Percentiles rank a stretch among this genome's conserved stretches.
phyloP scores from a whole-genome alignment of 2,329 filamentous ascomycete species.

The Macrophomina tecta region DNA sequence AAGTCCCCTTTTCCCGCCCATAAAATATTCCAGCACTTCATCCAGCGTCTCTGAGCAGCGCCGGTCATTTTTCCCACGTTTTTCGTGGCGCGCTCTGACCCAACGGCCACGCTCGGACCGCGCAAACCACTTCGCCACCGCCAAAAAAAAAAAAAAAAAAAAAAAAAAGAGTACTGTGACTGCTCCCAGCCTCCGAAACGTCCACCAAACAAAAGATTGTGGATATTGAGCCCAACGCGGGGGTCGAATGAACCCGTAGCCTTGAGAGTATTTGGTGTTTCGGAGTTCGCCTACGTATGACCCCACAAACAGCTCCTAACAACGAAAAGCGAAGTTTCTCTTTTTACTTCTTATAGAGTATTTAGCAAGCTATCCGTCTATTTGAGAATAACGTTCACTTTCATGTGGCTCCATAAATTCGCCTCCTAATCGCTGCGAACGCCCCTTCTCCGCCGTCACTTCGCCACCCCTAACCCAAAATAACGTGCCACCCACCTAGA shows the following conservation, averaged over 20 bases:
- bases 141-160: neutral
- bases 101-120: neutral
- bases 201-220: constrained; percentile 11
- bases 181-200: neutral
- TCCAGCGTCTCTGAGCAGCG: neutral
- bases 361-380: no score
- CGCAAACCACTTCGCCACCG: neutral
- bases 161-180: neutral
- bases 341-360: no score
- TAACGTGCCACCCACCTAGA: neutral
- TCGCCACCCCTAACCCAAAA: neutral
- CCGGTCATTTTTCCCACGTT: no score
- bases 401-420: neutral
- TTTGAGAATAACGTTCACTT: no score
- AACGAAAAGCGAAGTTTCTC: no score
- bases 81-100: neutral
- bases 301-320: no score
- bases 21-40: neutral
- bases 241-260: constrained; percentile 27
- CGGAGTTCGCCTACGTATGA: no score
- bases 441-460: no score
- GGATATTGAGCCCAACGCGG: constrained; percentile 29
- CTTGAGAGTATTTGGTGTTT: no score
- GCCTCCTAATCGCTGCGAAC: neutral
- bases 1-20: no score